Conservation (phyloP, 129 eudicot genomes). For the Lonicera japonica region DNA sequence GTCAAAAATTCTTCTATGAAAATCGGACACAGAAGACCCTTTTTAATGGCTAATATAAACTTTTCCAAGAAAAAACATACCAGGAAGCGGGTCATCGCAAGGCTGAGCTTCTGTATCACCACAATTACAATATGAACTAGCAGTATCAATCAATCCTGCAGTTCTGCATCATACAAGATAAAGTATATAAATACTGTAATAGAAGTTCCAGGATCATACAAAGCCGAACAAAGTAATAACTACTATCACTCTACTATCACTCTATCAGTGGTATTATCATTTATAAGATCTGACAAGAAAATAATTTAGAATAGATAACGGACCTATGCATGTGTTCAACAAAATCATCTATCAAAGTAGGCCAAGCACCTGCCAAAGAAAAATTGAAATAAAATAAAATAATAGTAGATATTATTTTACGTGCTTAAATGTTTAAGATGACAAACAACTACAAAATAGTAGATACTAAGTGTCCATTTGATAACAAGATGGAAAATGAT, state of each 20-base stretch:
- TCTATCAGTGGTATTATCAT: neutral
- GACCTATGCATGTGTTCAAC: constrained; percentile 94
- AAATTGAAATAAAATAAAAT: neutral
- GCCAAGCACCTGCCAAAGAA: constrained; percentile 86
- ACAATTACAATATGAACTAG: constrained; percentile 45
- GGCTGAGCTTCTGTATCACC: constrained; percentile 40
- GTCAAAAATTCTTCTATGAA: too few relatives aligned
- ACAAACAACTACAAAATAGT: too few relatives aligned
- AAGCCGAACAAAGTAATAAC: too few relatives aligned
- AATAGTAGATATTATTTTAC: too few relatives aligned
- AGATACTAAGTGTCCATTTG: too few relatives aligned
- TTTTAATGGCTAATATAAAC: too few relatives aligned
- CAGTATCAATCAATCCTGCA: constrained; percentile 40
- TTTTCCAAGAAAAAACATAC: constrained; percentile 19
- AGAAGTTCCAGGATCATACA: too few relatives aligned
- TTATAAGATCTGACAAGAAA: neutral
- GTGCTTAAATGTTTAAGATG: too few relatives aligned
- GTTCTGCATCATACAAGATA: constrained; percentile 33
- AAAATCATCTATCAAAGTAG: constrained; percentile 77
- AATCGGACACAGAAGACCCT: too few relatives aligned
- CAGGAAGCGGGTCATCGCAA: constrained; percentile 37
- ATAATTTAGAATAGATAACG: constrained; percentile 3
- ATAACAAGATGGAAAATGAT: too few relatives aligned
- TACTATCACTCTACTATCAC: too few relatives aligned
- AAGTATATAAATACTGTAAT: too few relatives aligned